Evolutionary conservation across 1,284 basidiomycete species (phyloP), one percentile per base, ranked within the genome.

Genomic region (Ceratobasidium sp.): DNA sequence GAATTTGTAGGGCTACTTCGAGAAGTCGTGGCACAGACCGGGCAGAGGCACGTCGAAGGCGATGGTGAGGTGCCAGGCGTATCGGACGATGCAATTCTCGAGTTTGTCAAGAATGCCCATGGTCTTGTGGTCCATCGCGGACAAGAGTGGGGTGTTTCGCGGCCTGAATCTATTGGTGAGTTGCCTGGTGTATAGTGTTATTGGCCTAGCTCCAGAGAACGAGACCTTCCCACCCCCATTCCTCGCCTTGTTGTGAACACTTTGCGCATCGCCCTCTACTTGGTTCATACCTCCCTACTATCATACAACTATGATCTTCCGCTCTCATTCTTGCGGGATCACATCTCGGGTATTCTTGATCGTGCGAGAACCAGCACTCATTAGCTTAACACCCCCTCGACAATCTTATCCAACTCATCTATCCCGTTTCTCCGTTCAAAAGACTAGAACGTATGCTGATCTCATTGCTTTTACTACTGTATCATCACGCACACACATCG

Each of bases 21-120:
- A 13, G 79, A 77, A 18, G 67, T 80, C 13, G 73, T 77, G 44
- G 66, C 78, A 6, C 73, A 73, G 39, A 73, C 0, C 81, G 87
- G 46, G 83, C 89, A 18, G 79, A 73, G 1, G 79, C 81, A 1
- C 84, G 6, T 77, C 86, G 56, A 78, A 70, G 10, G 80, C 81
- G 18, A 80, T 85, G 6, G 84, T 56, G 7, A 80, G 80, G 13
- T 80, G 84, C 2, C 84, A 77, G 23, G 84, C 20, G 44, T 53
- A n/a, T 70, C 66, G 28, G 67, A 79, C 20, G 75, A 66, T 40
- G 33, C 95, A 61, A 87, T 98, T 3, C 94, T 95, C 82, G 87
- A 89, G 7, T 99, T 99, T 83, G 94, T 97, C 66, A 97, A 94
- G 88, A 97, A 99, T 82, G 91, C 94, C 0, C 95, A 95, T 83